Evolutionary conservation across 192 early-diverging fungal species (phyloP).

Genomic region (Coemansia guatemalensis): DNA sequence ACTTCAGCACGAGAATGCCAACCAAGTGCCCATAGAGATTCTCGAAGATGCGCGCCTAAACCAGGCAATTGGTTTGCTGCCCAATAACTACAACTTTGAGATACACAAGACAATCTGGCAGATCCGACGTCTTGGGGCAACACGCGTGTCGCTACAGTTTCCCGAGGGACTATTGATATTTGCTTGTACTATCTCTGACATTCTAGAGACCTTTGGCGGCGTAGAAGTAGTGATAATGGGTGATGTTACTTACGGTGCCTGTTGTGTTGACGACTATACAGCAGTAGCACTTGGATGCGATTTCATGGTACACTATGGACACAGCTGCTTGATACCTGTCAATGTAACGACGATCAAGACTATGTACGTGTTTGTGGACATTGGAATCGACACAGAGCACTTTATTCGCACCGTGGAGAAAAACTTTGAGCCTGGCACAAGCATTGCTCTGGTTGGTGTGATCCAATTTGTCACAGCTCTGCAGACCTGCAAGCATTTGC

Average conservation of each 20-base stretch:
- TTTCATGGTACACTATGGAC: slow-evolving; percentile 98
- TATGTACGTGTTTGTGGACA: slow-evolving; percentile 98
- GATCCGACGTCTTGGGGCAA: slow-evolving; percentile 70
- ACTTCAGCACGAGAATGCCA: slow-evolving; percentile 39
- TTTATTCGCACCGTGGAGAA: slow-evolving; percentile 85
- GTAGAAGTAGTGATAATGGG: slow-evolving; percentile 97
- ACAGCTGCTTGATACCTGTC: slow-evolving; percentile 96
- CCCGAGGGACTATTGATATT: slow-evolving; percentile 97
- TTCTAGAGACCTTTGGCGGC: slow-evolving; percentile 73
- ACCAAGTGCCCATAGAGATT: slow-evolving; percentile 85
- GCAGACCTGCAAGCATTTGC: slow-evolving; percentile 59
- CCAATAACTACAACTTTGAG: slow-evolving; percentile 98
- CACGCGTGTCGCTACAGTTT: slow-evolving; percentile 92
- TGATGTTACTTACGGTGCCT: slow-evolving; percentile 99
- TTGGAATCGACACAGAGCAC: slow-evolving; percentile 90
- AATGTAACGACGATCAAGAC: slow-evolving; percentile 92
- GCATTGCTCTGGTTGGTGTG: slow-evolving; percentile 82
- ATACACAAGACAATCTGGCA: slow-evolving; percentile 96
- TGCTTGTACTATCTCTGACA: slow-evolving; percentile 90
- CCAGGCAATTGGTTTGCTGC: slow-evolving; percentile 81
- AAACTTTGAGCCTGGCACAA: slow-evolving; percentile 80
- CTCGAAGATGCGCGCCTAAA: slow-evolving; percentile 78
- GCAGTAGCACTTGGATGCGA: slow-evolving; percentile 91
- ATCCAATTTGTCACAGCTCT: slow-evolving; percentile 94
- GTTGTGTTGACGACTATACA: slow-evolving; percentile 97